A percentile compares a stretch with the other conserved stretches of the same genome.
phyloP scores from a whole-genome alignment of 2,329 filamentous ascomycete genomes.

The Mariannaea elegans region DNA sequence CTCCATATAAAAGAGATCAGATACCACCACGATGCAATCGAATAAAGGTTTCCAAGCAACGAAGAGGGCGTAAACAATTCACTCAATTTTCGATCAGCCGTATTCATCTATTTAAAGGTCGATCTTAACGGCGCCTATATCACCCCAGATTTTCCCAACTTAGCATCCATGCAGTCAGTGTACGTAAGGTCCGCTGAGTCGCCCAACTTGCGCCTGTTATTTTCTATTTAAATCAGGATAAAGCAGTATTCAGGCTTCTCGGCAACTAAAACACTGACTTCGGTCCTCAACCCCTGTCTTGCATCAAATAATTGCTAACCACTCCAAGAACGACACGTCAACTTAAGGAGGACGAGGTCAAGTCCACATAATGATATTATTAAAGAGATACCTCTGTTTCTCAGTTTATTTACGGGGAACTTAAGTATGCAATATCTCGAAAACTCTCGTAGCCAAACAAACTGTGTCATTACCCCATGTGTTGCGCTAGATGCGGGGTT shows the following conservation, averaged over 20 bases:
- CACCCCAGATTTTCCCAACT: neutral
- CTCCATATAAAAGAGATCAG: no score
- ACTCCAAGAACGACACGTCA: neutral
- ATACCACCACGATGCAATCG: no score
- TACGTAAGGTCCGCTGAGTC: no score
- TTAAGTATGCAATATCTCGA: neutral
- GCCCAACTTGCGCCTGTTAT: neutral
- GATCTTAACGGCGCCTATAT: neutral
- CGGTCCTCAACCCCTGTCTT: no score
- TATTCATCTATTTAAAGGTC: no score
- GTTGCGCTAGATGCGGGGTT: constrained; percentile 12
- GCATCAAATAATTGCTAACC: no score
- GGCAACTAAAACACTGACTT: neutral
- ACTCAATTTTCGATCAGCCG: no score
- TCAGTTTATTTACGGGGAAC: neutral
- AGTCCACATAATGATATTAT: neutral
- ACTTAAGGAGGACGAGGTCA: neutral
- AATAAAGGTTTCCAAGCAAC: no score
- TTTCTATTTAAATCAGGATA: neutral
- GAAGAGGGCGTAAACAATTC: no score
- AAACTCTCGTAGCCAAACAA: constrained; percentile 7
- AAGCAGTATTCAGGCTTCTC: neutral
- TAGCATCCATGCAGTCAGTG: no score
- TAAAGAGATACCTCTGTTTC: neutral
- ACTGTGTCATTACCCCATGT: constrained; percentile 8